These are phyloP conservation scores for Xerophyta viscosa DNA, from an alignment of 106 monocot genomes.

Conservation along the genomic window DNA sequence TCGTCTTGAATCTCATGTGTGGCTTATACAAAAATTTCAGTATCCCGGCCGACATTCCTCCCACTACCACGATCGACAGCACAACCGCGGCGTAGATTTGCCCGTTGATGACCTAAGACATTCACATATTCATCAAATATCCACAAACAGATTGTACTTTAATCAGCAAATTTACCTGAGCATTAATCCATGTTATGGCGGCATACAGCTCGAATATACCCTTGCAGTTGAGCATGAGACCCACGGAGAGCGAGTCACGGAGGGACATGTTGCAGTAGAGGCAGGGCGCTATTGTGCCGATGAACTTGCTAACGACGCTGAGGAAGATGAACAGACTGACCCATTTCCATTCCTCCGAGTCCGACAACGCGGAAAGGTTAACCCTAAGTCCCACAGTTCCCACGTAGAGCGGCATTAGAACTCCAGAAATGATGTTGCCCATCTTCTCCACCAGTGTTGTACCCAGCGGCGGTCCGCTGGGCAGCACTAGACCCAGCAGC, in stretches of 20 bases:
- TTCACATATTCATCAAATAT: too few species aligned
- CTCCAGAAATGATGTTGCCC: constrained; percentile 1
- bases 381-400: background rate
- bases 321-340: constrained; percentile 9
- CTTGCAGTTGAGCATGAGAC: constrained; percentile 15
- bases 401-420: constrained; percentile 12
- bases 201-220: constrained; percentile 13
- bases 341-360: background rate
- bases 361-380: background rate
- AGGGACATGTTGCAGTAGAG: constrained; percentile 2
- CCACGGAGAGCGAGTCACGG: constrained; percentile 2
- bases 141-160: too few species aligned
- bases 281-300: background rate
- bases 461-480: constrained; percentile 24
- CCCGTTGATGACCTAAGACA: background rate
- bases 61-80: background rate
- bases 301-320: constrained; percentile 5
- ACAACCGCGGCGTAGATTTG: background rate
- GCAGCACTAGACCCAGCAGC: constrained; percentile 16
- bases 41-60: background rate
- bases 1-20: background rate
- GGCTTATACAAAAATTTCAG: constrained; percentile 7
- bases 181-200: background rate
- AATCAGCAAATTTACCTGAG: background rate
- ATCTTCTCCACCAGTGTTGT: constrained; percentile 14